Evolutionary conservation across 129 eudicot species (phyloP).

Genomic region (Tanacetum coccineum): DNA sequence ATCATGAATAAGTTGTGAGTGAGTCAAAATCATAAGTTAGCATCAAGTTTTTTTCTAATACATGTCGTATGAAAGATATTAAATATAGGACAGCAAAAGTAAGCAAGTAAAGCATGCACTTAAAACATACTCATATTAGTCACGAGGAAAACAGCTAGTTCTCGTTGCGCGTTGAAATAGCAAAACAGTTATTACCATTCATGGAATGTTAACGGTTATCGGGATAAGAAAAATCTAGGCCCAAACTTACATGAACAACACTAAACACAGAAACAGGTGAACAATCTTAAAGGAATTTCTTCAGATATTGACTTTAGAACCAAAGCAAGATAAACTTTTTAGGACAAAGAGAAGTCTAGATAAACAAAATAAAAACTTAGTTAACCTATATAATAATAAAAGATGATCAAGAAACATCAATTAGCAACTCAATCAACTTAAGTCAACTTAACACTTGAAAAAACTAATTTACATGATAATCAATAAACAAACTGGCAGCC

Average conservation of each 20-base stretch:
- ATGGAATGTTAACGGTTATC: background rate
- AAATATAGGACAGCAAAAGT: background rate
- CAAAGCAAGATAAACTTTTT: no score
- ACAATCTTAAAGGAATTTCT: background rate
- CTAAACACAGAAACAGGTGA: background rate
- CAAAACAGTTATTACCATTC: background rate
- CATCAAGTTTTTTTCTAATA: background rate
- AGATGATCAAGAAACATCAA: conserved; percentile 9
- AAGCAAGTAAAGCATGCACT: background rate
- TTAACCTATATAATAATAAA: conserved; percentile 2
- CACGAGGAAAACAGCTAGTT: background rate
- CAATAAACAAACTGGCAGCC: conserved; percentile 7
- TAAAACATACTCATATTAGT: background rate
- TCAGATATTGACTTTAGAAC: no score
- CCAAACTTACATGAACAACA: background rate
- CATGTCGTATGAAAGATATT: background rate
- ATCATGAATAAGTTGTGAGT: background rate
- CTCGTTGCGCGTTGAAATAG: background rate
- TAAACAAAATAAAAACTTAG: background rate
- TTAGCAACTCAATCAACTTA: conserved; percentile 12
- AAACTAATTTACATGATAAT: background rate
- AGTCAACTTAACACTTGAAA: conserved; percentile 15
- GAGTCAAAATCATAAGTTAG: conserved; percentile 1
- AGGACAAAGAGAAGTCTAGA: no score
- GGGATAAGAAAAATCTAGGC: background rate